Base-by-base conservation (phyloP, 2,329 filamentous ascomycete genomes). In the Aspergillus sp. region DNA sequence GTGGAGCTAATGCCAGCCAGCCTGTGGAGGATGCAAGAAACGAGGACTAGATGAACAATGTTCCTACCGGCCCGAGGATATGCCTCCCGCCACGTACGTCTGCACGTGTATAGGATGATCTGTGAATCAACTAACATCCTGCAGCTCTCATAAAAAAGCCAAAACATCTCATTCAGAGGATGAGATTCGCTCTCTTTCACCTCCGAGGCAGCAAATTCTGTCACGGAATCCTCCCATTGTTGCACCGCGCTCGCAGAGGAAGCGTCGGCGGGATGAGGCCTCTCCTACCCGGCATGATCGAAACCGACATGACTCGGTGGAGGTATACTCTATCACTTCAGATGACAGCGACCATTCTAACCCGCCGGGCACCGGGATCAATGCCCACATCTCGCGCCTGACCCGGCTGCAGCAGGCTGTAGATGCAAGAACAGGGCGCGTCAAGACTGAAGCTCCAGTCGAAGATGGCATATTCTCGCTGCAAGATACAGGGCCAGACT, bases 1-100 rank as follows among this genome's bases (percentile, higher is more conserved):
- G 43, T 12, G 50, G 32, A 28, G 45, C 53, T 38, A 17, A 36
- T 45, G 7, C 13, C 17, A 45, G 10, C 15, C 50, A 65, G 63
- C 28, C 36, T 65, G 63, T 15, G 52, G 36, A 25, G n/a, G 13
- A 55, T 65, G 63, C 36, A 50, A 25, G 15, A 21, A 32, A 17
- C 13, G 2, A 21, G 52, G 51, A n/a, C n/a, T 38, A 4, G 9
- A 45, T 2, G 48, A 52, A 32, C 41, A 55, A 28, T 65, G 63
- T 36, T 65, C 58, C 49, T 65, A 65, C 38, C 39, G 55, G 15
- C 39, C 63, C 15, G 54, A 61, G 43, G 63, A 63, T 21, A 61
- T 57, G 58, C 55, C 61, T 25, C 55, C 61, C 17, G 30, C 52
- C 2, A n/a, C 32, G 61, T 64, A 54, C 15, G 55, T 50, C 5